A percentile compares a stretch with the other conserved stretches of the same genome.
phyloP scores from a whole-genome alignment of 2,329 filamentous ascomycete species.

The Pleurostoma richardsiae region DNA sequence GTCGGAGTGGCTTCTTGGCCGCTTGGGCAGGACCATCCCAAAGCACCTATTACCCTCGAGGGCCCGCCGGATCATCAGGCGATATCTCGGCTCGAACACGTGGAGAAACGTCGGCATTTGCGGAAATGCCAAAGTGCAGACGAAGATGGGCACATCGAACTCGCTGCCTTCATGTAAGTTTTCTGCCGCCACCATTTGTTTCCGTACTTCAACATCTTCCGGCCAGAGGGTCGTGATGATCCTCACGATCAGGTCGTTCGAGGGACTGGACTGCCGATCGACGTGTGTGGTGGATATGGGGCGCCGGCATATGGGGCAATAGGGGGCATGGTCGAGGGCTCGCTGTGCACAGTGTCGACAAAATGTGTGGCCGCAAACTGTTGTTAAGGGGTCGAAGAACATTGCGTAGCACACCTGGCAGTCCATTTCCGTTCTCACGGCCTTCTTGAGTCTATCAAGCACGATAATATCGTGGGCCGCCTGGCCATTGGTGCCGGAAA shows the following conservation, averaged over 20 bases:
- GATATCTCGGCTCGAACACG: conserved; percentile 89
- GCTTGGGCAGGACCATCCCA: conserved; percentile 76
- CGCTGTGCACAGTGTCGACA: conserved; percentile 75
- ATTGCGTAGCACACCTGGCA: conserved; percentile 85
- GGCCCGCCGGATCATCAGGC: conserved; percentile 79
- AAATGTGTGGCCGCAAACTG: conserved; percentile 83
- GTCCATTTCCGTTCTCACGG: conserved; percentile 67
- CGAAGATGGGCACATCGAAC: conserved; percentile 66
- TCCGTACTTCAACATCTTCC: conserved; percentile 55
- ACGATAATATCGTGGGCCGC: conserved; percentile 26
- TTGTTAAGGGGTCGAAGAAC: conserved; percentile 78
- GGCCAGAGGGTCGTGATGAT: conserved; percentile 68
- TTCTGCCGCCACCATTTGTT: conserved; percentile 50
- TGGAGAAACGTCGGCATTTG: conserved; percentile 81
- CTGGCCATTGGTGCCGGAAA: conserved; percentile 18
- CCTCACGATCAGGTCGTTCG: conserved; percentile 58
- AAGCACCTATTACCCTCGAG: conserved; percentile 72
- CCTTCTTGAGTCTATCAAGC: conserved; percentile 55
- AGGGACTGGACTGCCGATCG: conserved; percentile 33
- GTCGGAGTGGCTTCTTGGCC: conserved; percentile 27
- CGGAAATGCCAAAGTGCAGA: conserved; percentile 79
- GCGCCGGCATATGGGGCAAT: conserved; percentile 78
- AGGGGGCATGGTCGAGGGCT: conserved; percentile 69
- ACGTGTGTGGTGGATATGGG: conserved; percentile 46
- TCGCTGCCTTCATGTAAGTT: conserved; percentile 50